Base-by-base conservation (phyloP, 495 filamentous ascomycete genomes). In the Neurospora sp. region DNA sequence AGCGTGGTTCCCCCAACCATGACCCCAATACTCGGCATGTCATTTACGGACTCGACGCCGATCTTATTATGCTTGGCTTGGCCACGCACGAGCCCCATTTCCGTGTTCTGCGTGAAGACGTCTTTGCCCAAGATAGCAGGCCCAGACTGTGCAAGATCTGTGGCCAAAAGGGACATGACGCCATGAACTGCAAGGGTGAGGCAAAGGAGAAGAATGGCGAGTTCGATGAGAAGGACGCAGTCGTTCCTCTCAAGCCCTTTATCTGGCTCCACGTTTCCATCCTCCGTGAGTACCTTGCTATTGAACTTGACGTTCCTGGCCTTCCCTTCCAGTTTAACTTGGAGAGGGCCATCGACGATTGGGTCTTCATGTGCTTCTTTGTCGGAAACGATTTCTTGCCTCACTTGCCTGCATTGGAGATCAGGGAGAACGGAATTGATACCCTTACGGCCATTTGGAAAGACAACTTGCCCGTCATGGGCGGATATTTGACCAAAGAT, bases 351-450 rank as follows among this genome's bases (percentile, higher is more conserved):
- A 85, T 99, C 71, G 96, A 99, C 84, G 96, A 99, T 81, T 98
- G 96, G 96, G 93, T 99, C 18, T 99, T 99, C 82, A 97, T 99
- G 95, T 99, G 96, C 85, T 99, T 97, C 83, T 99, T 99, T 80
- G 96, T 99, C 73, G 96, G 96, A 76, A 99, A 99, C 80, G 96
- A 99, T 85, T 99, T 99, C 84, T 85, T 99, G 76, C 96, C 96
- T 65, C 96, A 99, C 85, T 83, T 99, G 72, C 96, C 96, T 31
- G 96, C 94, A 79, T 86, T 99, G 72, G 96, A 98, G 81, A 98
- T 99, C 80, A 89, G 95, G 75, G 96, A 99, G 77, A 91, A 97
- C 80, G 96, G 95, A 38, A 98, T 99, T 80, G 94, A 99, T 78
- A 97, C 94, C 1, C 85, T 99, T 65, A 96, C 94, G 70, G 90